Percentiles rank a stretch among this genome's conserved stretches.
phyloP scores from a whole-genome alignment of 352 stramenopile species.

The Elongisporangium anandrum region DNA sequence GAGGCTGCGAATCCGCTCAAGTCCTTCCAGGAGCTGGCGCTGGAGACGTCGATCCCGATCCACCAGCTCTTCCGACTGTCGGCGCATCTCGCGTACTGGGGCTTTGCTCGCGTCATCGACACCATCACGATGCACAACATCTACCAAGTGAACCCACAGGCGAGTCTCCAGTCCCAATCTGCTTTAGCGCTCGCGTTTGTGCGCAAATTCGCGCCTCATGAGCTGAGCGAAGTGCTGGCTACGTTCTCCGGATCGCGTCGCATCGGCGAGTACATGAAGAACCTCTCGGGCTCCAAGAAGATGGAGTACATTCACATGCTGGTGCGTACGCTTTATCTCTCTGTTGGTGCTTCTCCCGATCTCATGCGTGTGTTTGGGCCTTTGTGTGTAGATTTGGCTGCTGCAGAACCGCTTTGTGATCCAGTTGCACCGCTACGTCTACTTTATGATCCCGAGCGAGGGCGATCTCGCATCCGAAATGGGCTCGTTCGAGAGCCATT shows the following conservation, averaged over 20 bases:
- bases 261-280: conserved; percentile 82
- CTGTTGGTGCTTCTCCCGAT: not conserved
- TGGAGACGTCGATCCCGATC: conserved; percentile 74
- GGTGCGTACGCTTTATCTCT: conserved; percentile 10
- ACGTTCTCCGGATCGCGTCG: conserved; percentile 65
- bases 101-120: conserved; percentile 73
- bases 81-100: conserved; percentile 84
- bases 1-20: conserved; percentile 75
- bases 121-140: conserved; percentile 85
- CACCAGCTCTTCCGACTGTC: conserved; percentile 81
- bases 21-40: conserved; percentile 79
- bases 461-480: conserved; percentile 38
- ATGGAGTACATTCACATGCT: conserved; percentile 87
- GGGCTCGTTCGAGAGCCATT: conserved; percentile 21
- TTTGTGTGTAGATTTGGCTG: conserved; percentile 68
- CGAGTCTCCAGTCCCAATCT: conserved; percentile 44
- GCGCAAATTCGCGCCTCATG: conserved; percentile 62
- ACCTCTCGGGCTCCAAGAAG: conserved; percentile 53
- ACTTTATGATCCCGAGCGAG: conserved; percentile 81
- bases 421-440: conserved; percentile 83
- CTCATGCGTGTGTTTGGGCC: not conserved
- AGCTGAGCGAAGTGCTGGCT: conserved; percentile 68
- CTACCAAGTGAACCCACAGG: conserved; percentile 71
- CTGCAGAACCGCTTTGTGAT: conserved; percentile 81
- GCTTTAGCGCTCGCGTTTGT: conserved; percentile 64